Evolutionary conservation across 2,329 filamentous ascomycete species (phyloP).

Genomic region (Thermoascus crustaceus): DNA sequence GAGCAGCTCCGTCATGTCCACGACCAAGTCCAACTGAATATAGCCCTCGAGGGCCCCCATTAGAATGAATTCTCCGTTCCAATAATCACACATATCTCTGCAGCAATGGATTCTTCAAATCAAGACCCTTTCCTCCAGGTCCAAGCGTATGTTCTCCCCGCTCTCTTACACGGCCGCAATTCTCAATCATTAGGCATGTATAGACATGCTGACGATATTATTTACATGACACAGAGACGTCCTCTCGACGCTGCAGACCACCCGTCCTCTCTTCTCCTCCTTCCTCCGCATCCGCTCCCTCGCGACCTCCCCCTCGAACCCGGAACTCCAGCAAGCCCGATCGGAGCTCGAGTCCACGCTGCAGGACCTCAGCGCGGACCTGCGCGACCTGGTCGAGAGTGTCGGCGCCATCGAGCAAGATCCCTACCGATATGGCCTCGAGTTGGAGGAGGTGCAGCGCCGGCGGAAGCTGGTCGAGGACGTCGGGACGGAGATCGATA

Average conservation of each 20-base stretch:
- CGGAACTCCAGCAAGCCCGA: slow-evolving; percentile 57
- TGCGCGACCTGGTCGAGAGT: slow-evolving; percentile 78
- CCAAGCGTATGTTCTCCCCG: slow-evolving; percentile 30
- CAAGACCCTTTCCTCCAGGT: slow-evolving; percentile 42
- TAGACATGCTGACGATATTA: slow-evolving; percentile 3
- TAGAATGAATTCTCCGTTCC: too few relatives aligned
- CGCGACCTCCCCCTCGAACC: slow-evolving; percentile 60
- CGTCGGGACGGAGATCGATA: slow-evolving; percentile 78
- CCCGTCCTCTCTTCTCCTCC: slow-evolving; percentile 81
- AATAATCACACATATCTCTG: too few relatives aligned
- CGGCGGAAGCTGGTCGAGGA: slow-evolving; percentile 78
- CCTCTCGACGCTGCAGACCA: slow-evolving; percentile 68
- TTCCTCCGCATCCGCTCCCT: slow-evolving; percentile 94
- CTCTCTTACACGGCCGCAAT: slow-evolving; percentile 3
- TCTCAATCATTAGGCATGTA: slow-evolving; percentile 3
- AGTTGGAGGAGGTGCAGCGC: slow-evolving; percentile 70
- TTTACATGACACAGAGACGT: slow-evolving; percentile 60
- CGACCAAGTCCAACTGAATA: too few relatives aligned
- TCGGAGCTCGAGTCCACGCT: slow-evolving; percentile 72
- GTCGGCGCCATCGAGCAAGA: slow-evolving; percentile 82
- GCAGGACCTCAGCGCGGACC: slow-evolving; percentile 69
- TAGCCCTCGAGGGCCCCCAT: too few relatives aligned
- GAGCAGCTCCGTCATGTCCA: too few relatives aligned
- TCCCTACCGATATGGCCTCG: slow-evolving; percentile 78
- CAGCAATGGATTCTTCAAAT: slow-evolving; percentile 22